Percentiles rank a stretch among this genome's conserved stretches.
Conservation (phyloP, 257 asterid species). For the Plantago ovata region DNA sequence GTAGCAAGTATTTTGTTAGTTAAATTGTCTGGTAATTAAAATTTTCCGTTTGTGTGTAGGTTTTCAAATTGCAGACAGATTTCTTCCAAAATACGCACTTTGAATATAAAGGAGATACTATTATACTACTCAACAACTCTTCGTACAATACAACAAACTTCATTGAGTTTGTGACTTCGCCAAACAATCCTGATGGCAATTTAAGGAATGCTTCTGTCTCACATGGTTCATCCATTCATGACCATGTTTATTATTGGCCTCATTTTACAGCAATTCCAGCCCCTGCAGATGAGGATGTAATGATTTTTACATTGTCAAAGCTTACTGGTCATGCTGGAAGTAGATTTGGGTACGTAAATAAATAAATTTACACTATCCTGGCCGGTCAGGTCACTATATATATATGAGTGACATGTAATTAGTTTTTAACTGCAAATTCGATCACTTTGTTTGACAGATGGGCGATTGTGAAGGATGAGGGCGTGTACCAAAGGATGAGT, state of each 20-base stretch:
- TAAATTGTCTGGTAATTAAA: background rate
- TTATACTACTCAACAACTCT: slow-evolving; percentile 16
- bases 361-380: too few relatives aligned
- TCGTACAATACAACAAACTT: slow-evolving; percentile 15
- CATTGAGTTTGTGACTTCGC: slow-evolving; percentile 56
- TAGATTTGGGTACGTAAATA: slow-evolving; percentile 39
- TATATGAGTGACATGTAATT: too few relatives aligned
- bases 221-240: slow-evolving; percentile 32
- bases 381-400: too few relatives aligned
- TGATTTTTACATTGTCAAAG: too few relatives aligned
- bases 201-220: slow-evolving; percentile 31
- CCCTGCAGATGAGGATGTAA: too few relatives aligned
- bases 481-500: slow-evolving; percentile 38
- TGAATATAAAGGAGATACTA: slow-evolving; percentile 37
- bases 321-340: too few relatives aligned
- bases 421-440: too few relatives aligned
- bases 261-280: slow-evolving; percentile 48
- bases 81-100: too few relatives aligned
- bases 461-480: slow-evolving; percentile 59
- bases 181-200: slow-evolving; percentile 56
- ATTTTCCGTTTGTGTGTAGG: slow-evolving; percentile 15
- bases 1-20: background rate
- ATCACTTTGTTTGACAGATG: slow-evolving; percentile 36
- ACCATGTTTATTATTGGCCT: slow-evolving; percentile 60
- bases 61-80: too few relatives aligned